Evolutionary conservation across 2,329 filamentous ascomycete species (phyloP), one percentile per base, ranked within the genome.

Genomic region (Cyphellophora attinorum): DNA sequence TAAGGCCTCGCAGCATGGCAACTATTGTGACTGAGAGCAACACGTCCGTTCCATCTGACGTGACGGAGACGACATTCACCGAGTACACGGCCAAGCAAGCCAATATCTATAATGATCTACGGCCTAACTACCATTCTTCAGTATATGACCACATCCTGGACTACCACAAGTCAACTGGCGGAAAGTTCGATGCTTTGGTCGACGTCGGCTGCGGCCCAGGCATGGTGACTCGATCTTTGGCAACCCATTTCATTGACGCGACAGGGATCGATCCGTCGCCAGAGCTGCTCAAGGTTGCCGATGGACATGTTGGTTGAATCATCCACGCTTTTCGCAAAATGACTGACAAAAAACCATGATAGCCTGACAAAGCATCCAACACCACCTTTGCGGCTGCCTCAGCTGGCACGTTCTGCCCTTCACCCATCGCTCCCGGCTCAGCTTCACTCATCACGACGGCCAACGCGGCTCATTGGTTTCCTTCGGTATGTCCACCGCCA

Each of bases 141-240:
- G 52, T 76, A n/a, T 73, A 71, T 53, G 40, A 65, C 3, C 45
- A 48, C 25, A 58, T 77, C 31, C 28, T 70, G 3, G 43, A 60
- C 12, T 58, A 66, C 34, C 73, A 77, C 44, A 51, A 46, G 1
- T 54, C 60, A 1, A 65, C 61, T 0, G 64, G 65, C 14, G 69
- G 68, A 8, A 34, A 57, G 11, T 45, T 67, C 11, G 48, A 55
- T 17, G 56, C 53, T 3, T 40, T 74, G 0, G 47, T 74, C 10
- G 73, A 79, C 40, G 53, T 76, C 5, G 74, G 74, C 19, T 75
- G 70, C 46, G 72, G 74, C 0, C 72, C 73, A 0, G 74, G 73
- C 3, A 64, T 52, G 10, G 68, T 65, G 0, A 60, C 60, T 0
- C 60, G 64, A 2, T 56, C 54, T 4, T 57, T 76, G 1, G 63